Conservation (phyloP, 345 rosid genomes). For the Psidium guajava region DNA sequence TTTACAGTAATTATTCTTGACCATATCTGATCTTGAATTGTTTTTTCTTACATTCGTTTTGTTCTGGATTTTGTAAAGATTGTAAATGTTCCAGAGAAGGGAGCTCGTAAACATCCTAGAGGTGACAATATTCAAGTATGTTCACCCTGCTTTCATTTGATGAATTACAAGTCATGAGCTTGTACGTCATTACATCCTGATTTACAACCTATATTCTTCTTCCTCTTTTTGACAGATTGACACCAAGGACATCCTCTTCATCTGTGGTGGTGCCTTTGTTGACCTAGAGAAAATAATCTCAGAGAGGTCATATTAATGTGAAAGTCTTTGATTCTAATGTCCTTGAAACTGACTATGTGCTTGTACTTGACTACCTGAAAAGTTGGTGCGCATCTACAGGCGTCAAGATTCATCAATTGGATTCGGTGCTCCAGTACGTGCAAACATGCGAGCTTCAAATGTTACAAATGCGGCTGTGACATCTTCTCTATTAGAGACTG, state of each 20-base stretch:
- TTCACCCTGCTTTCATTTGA: background rate
- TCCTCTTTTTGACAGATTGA: constrained; percentile 48
- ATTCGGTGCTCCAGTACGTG: constrained; percentile 96
- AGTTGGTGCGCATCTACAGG: constrained; percentile 21
- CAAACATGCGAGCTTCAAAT: constrained; percentile 84
- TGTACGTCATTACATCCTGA: background rate
- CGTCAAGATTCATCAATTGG: constrained; percentile 99
- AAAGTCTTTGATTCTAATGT: background rate
- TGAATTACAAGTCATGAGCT: background rate
- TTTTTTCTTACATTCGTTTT: background rate
- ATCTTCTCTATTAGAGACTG: constrained; percentile 86
- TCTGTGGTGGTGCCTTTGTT: constrained; percentile 96
- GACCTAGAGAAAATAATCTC: constrained; percentile 98
- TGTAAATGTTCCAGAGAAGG: constrained; percentile 98
- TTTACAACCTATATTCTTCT: background rate
- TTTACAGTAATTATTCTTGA: background rate
- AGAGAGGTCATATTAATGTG: constrained; percentile 47
- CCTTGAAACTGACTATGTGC: background rate
- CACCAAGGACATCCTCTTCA: constrained; percentile 97
- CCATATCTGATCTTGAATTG: background rate
- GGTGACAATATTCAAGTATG: constrained; percentile 99
- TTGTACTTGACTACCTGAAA: background rate
- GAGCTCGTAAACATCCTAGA: constrained; percentile 97
- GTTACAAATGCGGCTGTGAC: constrained; percentile 66
- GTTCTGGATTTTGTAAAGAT: constrained; percentile 32